phyloP scores from a whole-genome alignment of 805 yeast genomes.

The Metschnikowia dekortorum region DNA sequence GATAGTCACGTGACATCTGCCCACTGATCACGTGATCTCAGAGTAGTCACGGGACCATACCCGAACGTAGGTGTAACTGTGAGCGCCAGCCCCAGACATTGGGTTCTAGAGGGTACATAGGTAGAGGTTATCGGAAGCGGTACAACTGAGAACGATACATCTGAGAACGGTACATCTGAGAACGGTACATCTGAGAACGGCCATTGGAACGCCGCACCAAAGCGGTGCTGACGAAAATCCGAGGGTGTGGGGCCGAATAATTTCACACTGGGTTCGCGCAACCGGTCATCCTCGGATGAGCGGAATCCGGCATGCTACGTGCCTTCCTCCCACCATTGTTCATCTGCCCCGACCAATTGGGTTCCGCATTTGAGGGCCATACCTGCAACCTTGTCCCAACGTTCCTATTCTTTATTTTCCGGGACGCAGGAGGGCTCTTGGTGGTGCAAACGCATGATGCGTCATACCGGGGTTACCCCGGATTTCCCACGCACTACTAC shows the following conservation, averaged over 20 bases:
- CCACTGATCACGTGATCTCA: too few relatives aligned
- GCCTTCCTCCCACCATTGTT: not conserved
- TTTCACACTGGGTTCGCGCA: slow-evolving; percentile 1
- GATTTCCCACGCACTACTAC: slow-evolving; percentile 9
- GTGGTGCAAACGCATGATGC: not conserved
- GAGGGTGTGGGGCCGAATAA: not conserved
- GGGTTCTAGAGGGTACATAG: too few relatives aligned
- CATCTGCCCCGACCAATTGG: not conserved
- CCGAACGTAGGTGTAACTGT: too few relatives aligned
- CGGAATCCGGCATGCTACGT: not conserved
- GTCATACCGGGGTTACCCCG: slow-evolving; percentile 9
- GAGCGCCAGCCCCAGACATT: too few relatives aligned
- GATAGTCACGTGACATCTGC: too few relatives aligned
- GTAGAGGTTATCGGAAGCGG: too few relatives aligned
- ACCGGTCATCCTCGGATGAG: slow-evolving; percentile 1
- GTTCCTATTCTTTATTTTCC: not conserved
- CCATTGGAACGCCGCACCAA: not conserved
- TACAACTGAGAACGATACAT: too few relatives aligned
- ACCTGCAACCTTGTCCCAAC: not conserved
- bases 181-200: too few relatives aligned
- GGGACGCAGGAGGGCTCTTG: not conserved
- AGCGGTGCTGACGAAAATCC: not conserved
- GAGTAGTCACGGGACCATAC: too few relatives aligned
- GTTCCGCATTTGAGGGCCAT: not conserved
- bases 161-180: too few relatives aligned